Evolutionary conservation across 257 asterid genomes (phyloP).

Genomic region (Prunella vulgaris): DNA sequence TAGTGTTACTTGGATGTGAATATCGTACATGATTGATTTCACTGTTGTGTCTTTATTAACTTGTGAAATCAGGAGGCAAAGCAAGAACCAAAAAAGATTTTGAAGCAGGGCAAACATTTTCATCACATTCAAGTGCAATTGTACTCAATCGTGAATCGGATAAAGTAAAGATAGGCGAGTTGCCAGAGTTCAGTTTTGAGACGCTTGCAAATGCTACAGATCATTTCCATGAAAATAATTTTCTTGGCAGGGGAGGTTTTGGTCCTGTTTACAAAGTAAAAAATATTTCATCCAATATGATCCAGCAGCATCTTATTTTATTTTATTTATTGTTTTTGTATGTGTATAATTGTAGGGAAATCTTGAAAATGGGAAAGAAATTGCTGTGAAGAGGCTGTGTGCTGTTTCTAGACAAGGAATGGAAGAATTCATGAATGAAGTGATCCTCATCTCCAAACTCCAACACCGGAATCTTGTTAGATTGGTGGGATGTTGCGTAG

Average conservation of each 20-base stretch:
- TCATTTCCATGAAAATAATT: background rate
- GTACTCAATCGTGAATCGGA: background rate
- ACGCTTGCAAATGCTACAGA: background rate
- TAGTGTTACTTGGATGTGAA: background rate
- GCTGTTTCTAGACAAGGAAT: background rate
- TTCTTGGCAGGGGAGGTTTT: conserved; percentile 13
- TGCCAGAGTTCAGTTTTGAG: background rate
- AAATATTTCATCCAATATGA: background rate
- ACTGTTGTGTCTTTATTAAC: background rate
- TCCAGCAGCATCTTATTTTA: background rate
- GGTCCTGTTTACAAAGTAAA: conserved; percentile 9
- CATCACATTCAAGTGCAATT: background rate
- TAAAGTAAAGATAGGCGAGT: background rate
- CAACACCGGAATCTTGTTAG: background rate
- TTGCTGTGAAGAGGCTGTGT: background rate
- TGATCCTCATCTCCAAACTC: background rate
- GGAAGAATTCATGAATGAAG: conserved; percentile 1
- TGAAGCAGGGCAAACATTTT: background rate
- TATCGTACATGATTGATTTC: background rate
- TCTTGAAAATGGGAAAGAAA: conserved; percentile 21
- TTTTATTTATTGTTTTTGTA: background rate
- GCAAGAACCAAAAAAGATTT: background rate
- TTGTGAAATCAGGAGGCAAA: background rate
- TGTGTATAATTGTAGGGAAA: background rate
- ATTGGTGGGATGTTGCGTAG: background rate